Conservation (phyloP, 139 green algal genomes). For the Dunaliella sp. region DNA sequence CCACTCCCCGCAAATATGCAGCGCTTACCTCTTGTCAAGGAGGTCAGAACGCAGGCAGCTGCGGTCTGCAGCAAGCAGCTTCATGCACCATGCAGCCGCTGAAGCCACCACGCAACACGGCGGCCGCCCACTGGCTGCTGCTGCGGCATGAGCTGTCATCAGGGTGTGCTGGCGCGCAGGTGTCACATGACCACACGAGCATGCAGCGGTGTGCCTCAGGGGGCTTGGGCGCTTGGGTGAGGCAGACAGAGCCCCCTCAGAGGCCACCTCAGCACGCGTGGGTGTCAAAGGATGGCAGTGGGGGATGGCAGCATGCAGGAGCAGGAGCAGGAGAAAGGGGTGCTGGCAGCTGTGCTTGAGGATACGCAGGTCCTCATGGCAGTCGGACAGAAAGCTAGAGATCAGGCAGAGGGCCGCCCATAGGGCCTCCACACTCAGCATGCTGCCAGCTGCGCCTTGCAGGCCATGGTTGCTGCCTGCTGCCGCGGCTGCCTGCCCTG, state of each 20-base stretch:
- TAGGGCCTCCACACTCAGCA: background rate
- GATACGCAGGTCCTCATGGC: background rate
- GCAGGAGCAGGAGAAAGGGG: background rate
- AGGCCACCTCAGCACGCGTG: background rate
- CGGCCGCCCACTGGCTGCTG: background rate
- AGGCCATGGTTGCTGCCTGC: too few relatives aligned
- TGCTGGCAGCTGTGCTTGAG: too few relatives aligned
- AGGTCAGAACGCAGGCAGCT: background rate
- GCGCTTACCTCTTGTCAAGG: background rate
- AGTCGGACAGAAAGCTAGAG: background rate
- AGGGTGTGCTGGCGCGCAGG: too few relatives aligned
- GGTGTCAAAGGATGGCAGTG: too few relatives aligned
- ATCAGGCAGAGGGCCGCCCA: background rate
- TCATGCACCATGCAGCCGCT: background rate
- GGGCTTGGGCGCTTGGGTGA: too few relatives aligned
- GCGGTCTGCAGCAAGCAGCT: background rate
- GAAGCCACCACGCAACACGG: background rate
- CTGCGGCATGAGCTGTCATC: background rate
- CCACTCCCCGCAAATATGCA: too few relatives aligned
- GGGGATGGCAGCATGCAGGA: background rate
- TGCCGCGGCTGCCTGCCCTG: conserved; percentile 1
- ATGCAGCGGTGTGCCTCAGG: background rate
- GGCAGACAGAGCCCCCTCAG: background rate
- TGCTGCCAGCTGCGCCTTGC: too few relatives aligned
- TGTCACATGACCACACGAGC: background rate